Evolutionary conservation across 2,329 filamentous ascomycete species (phyloP).

Genomic region (Talaromyces atroroseus): DNA sequence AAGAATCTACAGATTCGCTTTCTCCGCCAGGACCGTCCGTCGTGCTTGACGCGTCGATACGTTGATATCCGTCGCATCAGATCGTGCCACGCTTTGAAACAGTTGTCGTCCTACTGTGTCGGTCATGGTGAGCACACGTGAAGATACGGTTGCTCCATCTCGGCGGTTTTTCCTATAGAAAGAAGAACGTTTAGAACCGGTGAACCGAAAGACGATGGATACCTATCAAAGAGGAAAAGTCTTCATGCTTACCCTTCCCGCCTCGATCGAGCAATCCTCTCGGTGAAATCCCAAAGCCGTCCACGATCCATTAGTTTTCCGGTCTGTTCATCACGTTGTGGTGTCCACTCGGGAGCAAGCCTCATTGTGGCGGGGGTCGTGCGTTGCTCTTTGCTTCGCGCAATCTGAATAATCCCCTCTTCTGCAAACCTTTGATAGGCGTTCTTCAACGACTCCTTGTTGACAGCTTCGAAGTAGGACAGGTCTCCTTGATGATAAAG

Average conservation of each 20-base stretch:
- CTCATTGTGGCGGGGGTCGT: constrained; percentile 46
- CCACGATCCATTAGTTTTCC: constrained; percentile 64
- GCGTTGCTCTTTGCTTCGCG: constrained; percentile 57
- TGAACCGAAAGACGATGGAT: too few relatives aligned
- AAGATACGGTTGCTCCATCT: constrained; percentile 86
- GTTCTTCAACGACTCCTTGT: constrained; percentile 96
- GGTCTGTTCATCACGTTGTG: constrained; percentile 57
- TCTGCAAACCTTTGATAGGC: constrained; percentile 83
- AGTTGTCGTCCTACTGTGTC: constrained; percentile 66
- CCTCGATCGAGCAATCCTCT: constrained; percentile 74
- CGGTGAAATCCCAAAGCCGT: constrained; percentile 84
- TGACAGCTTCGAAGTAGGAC: constrained; percentile 95
- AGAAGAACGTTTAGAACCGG: too few relatives aligned
- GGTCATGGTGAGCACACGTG: constrained; percentile 69
- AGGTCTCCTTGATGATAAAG: constrained; percentile 96
- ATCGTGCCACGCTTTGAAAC: constrained; percentile 44
- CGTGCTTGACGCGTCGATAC: constrained; percentile 33
- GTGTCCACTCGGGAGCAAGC: constrained; percentile 69
- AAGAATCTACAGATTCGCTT: constrained; percentile 21
- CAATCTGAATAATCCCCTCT: constrained; percentile 76
- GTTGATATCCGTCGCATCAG: constrained; percentile 22
- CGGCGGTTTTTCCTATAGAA: constrained; percentile 68
- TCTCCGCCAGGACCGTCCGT: constrained; percentile 32
- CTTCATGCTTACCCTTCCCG: constrained; percentile 66
- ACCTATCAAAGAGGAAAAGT: too few relatives aligned